phyloP scores from a whole-genome alignment of 1,139 yeast species.

The Komagataea norvegica region DNA sequence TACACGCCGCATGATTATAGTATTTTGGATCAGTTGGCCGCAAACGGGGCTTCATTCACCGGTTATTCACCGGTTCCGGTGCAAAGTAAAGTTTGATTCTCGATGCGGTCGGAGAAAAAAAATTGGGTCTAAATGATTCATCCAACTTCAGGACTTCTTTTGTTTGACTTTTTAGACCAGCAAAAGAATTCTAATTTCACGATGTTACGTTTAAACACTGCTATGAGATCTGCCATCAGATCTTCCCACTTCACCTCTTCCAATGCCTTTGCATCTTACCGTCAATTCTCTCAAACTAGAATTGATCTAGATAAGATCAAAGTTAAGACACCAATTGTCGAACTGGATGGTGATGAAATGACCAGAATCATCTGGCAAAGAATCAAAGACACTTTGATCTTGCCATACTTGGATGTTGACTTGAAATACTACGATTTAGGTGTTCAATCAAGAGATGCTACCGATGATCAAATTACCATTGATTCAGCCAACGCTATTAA shows the following conservation, averaged over 20 bases:
- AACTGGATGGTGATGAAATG: slow-evolving; percentile 96
- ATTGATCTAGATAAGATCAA: slow-evolving; percentile 48
- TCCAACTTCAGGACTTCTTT: no score
- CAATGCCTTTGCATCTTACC: slow-evolving; percentile 9
- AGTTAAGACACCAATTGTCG: slow-evolving; percentile 87
- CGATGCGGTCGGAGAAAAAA: no score
- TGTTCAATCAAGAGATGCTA: slow-evolving; percentile 76
- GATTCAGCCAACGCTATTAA: slow-evolving; percentile 90
- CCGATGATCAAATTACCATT: slow-evolving; percentile 80
- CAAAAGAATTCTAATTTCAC: background rate
- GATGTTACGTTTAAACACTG: slow-evolving; percentile 23
- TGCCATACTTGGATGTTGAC: slow-evolving; percentile 82
- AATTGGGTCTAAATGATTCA: no score
- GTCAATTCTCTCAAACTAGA: slow-evolving; percentile 10
- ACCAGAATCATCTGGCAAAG: slow-evolving; percentile 88
- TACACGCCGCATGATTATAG: no score
- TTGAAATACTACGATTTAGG: slow-evolving; percentile 90
- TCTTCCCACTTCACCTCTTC: slow-evolving; percentile 9
- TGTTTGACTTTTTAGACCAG: no score
- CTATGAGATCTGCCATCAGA: slow-evolving; percentile 19
- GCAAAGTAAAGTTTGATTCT: slow-evolving; percentile 1
- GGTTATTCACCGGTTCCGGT: slow-evolving; percentile 1
- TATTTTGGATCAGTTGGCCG: no score
- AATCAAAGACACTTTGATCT: slow-evolving; percentile 75
- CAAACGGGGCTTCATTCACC: background rate